These are phyloP conservation scores for Salix exigua DNA, from an alignment of 345 rosid species.

Conservation along the genomic window DNA sequence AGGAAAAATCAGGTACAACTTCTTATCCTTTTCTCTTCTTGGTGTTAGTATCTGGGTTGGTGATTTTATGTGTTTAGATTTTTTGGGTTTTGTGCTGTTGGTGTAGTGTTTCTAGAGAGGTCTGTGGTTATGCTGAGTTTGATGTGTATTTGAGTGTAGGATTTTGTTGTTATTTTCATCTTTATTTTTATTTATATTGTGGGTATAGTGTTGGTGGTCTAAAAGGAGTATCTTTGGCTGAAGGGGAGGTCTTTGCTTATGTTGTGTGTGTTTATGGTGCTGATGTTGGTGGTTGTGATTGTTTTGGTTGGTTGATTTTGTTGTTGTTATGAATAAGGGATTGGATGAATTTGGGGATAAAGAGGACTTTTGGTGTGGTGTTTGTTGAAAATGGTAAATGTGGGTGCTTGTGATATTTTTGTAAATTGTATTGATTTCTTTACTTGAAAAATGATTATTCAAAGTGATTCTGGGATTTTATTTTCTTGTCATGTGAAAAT, in stretches of 20 bases:
- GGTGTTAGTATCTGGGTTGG: background rate
- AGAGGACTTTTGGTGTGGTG: background rate
- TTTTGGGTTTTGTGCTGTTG: background rate
- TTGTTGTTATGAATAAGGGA: background rate
- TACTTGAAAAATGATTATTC: background rate
- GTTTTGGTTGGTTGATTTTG: background rate
- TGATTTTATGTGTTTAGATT: background rate
- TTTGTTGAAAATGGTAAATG: background rate
- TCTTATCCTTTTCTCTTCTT: background rate
- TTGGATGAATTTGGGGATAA: background rate
- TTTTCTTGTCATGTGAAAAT: background rate
- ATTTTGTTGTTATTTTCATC: background rate
- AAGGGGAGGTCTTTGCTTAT: background rate
- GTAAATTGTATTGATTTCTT: background rate
- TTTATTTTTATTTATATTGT: background rate
- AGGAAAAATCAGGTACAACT: slow-evolving; percentile 49
- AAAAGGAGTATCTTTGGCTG: background rate
- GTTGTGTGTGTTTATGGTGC: background rate
- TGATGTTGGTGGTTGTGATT: background rate
- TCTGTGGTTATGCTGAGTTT: background rate
- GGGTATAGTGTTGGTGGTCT: background rate
- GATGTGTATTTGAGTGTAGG: background rate
- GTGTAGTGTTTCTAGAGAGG: background rate
- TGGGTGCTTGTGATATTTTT: background rate
- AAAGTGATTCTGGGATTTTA: background rate